Conservation (phyloP, 345 rosid genomes). For the Pseudoturritis turrita region DNA sequence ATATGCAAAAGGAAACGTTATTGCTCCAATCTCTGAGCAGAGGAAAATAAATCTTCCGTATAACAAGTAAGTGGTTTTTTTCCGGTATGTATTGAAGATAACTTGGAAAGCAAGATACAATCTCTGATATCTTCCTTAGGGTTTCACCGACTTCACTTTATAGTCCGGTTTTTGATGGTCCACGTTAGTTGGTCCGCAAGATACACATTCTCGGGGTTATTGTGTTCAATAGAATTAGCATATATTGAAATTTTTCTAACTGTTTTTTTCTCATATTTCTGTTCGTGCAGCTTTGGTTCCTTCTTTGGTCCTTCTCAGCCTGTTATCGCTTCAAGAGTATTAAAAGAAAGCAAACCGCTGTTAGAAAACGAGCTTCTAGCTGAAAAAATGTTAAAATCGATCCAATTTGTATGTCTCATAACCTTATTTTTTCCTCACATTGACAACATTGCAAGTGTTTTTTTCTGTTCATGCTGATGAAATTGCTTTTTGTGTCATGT, state of each 20-base stretch:
- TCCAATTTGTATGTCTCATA: slow-evolving; percentile 39
- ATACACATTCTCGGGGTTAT: no score
- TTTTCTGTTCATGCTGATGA: not conserved
- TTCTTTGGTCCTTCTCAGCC: slow-evolving; percentile 90
- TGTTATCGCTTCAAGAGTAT: slow-evolving; percentile 69
- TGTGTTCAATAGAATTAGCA: not conserved
- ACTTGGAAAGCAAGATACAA: no score
- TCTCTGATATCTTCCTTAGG: no score
- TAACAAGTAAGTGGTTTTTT: slow-evolving; percentile 44
- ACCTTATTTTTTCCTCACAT: not conserved
- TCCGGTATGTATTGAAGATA: no score
- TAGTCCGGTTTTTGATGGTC: no score
- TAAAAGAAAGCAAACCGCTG: slow-evolving; percentile 75
- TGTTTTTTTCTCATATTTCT: not conserved
- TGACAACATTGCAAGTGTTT: not conserved
- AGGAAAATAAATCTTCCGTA: slow-evolving; percentile 35
- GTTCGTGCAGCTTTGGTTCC: slow-evolving; percentile 61
- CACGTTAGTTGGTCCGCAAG: no score
- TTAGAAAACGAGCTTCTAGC: slow-evolving; percentile 53
- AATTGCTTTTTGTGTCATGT: not conserved
- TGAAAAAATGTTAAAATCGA: slow-evolving; percentile 28
- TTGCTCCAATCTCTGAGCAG: slow-evolving; percentile 24
- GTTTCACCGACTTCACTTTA: no score
- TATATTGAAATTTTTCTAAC: not conserved
- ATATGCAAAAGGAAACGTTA: slow-evolving; percentile 36